Conservation (phyloP, 192 early-diverging fungal species). For the Coemansia sp. region DNA sequence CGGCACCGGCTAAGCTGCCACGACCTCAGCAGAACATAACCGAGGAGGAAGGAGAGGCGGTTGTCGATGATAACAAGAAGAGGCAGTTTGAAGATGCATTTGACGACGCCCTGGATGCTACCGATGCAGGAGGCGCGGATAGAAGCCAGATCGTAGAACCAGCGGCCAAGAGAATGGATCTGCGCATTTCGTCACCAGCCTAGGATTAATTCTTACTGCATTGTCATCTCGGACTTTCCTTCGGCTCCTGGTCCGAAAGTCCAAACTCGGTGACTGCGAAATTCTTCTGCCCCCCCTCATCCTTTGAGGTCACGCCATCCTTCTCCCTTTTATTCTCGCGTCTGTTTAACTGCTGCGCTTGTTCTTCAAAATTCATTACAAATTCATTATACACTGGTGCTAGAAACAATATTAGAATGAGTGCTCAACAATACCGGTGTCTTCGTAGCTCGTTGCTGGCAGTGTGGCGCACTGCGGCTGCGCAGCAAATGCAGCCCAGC, state of each 20-base stretch:
- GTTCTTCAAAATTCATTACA: background rate
- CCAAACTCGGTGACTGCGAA: background rate
- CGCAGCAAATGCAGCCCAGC: background rate
- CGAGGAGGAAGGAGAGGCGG: background rate
- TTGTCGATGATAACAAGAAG: constrained; percentile 18
- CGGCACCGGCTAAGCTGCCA: constrained; percentile 42
- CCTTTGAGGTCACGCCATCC: constrained; percentile 5
- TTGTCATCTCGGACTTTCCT: background rate
- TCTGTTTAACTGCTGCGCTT: background rate
- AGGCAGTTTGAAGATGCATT: constrained; percentile 30
- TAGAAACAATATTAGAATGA: background rate
- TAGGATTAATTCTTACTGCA: background rate
- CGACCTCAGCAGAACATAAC: constrained; percentile 19
- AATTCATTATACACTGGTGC: background rate
- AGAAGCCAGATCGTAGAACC: background rate
- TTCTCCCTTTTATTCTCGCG: background rate
- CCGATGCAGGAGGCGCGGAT: background rate
- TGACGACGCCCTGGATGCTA: constrained; percentile 23
- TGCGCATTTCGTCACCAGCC: constrained; percentile 53
- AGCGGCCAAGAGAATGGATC: constrained; percentile 31
- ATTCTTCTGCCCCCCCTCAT: background rate
- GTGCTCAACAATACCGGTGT: background rate
- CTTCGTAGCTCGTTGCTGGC: background rate
- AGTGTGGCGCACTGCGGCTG: background rate
- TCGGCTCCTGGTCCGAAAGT: constrained; percentile 13